Base-by-base conservation (phyloP, 257 asterid species). In the Scutellaria baicalensis region DNA sequence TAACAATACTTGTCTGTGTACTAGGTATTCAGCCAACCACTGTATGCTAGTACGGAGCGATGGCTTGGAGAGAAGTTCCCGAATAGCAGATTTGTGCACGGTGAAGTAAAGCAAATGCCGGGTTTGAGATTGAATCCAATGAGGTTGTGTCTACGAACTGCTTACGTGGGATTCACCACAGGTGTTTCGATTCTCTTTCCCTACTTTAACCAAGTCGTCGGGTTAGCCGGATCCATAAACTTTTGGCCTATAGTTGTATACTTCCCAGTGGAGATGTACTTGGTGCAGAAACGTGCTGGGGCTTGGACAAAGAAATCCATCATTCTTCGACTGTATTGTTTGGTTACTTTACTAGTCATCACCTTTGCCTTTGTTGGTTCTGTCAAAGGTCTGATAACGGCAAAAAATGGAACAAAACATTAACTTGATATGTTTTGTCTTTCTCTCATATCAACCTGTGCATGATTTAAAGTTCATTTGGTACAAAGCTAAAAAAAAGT, bases 251-350 rank as follows among this genome's bases (percentile, higher is more conserved):
- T 86, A 0, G 77, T 82, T 6, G 81, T 93, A 2, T 88, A 87
- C 76, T 93, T 90, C 70, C 98, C 98, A 0, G 89, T 84, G 60
- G 96, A 93, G 84, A 93, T 90, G 96, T 88, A 87, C 77, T 12
- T 88, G 56, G 85, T 65, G 47, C 92, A 82, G 88, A 85, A 84
- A 64, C 71, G 71, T 3, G 70, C 82, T 23, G 82, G 65, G 48
- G 31, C 80, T 12, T 77, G 85, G 94, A 73, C 85, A 33, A 56
- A 40, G 9, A 81, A 70, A 70, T 77, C 81, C 14, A 76, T 86
- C 27, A 10, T 73, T 73, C 84, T 90, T 51, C 81, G 93, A 11
- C 9, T 48, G 1, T 84, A 66, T 75, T 59, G 88, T 79, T 47
- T 72, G 11, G 33, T 82, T 8, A 83, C 84, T 66, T 75, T 89